Evolutionary conservation across 108 stramenopile genomes (phyloP).

Genomic region (Skeletonema tropicum): DNA sequence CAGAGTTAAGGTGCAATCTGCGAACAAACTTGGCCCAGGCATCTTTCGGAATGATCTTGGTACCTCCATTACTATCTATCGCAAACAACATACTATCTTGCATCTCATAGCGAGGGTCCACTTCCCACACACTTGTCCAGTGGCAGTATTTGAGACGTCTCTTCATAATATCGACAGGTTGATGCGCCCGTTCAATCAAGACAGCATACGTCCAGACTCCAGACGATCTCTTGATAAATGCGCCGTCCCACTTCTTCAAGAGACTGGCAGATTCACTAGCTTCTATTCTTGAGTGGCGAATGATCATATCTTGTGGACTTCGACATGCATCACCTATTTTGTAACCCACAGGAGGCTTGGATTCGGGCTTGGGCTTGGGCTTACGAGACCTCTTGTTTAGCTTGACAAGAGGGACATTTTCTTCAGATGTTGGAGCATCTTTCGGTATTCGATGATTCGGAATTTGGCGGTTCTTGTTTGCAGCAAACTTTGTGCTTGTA

Average conservation of each 20-base stretch:
- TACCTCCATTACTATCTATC: not conserved
- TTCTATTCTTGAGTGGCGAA: not conserved
- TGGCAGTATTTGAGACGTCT: not conserved
- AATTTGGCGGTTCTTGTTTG: not conserved
- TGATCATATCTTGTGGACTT: constrained; percentile 22
- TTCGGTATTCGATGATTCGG: not conserved
- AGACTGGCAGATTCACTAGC: constrained; percentile 19
- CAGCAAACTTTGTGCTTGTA: not conserved
- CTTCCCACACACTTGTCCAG: not conserved
- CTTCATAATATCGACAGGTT: constrained; percentile 6
- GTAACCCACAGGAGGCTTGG: not conserved
- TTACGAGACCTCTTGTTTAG: not conserved
- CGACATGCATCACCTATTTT: constrained; percentile 13
- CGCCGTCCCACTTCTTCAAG: constrained; percentile 8
- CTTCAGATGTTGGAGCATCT: not conserved
- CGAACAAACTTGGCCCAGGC: not conserved
- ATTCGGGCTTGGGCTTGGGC: not conserved
- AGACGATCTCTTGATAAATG: constrained; percentile 22
- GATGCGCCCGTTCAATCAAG: constrained; percentile 12
- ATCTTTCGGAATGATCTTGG: not conserved
- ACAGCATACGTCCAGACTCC: constrained; percentile 26
- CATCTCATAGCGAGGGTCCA: not conserved
- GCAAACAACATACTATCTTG: not conserved
- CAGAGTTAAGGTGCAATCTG: not conserved
- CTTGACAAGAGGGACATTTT: not conserved